Evolutionary conservation across 2,329 filamentous ascomycete genomes (phyloP), one percentile per base, ranked within the genome.

Genomic region (Sphaerostilbella broomeana): DNA sequence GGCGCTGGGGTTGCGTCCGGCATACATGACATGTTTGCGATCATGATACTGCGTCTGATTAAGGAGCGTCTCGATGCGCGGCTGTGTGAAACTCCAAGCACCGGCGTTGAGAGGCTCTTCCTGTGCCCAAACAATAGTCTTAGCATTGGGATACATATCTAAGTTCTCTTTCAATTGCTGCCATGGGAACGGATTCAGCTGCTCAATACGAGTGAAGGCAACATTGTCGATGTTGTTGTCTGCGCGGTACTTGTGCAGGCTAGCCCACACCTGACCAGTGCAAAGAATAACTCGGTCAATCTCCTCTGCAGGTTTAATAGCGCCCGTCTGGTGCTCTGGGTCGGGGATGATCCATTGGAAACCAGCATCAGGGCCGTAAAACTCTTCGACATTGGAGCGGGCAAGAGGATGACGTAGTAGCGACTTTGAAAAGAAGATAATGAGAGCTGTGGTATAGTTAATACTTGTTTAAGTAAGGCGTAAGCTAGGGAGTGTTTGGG

Each of bases 131-230:
- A 98, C 88, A 51, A 98, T 88, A 49, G 88, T 90, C 76, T 95
- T 86, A 54, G 90, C 90, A 65, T 98, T 98, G 61, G 89, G 87
- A 73, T 98, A 98, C 64, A 72, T 79, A 72, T 98, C 90, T 39
- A 98, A 77, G 72, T 97, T 97, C 65, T 97, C 90, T 72, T 85
- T 86, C 40, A 98, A 79, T 66, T 92, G 88, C 55, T 89, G 81
- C 90, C 92, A 98, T 36, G 92, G 92, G 86, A 98, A 98, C 57
- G 92, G 92, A 71, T 98, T 89, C 45, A 98, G 78, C 70, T 98
- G 92, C 72, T 98, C 92, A 51, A 98, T 79, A 60, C 92, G 88
- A 16, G 89, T 95, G 61, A 98, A 83, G 57, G 90, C 92, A 15
- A 90, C 85, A 60, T 95, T 83, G 65, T 88, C 87, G 60, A 95